These are phyloP conservation scores for Myotisia sp. DNA, from an alignment of 2,329 filamentous ascomycete species.

Conservation along the genomic window DNA sequence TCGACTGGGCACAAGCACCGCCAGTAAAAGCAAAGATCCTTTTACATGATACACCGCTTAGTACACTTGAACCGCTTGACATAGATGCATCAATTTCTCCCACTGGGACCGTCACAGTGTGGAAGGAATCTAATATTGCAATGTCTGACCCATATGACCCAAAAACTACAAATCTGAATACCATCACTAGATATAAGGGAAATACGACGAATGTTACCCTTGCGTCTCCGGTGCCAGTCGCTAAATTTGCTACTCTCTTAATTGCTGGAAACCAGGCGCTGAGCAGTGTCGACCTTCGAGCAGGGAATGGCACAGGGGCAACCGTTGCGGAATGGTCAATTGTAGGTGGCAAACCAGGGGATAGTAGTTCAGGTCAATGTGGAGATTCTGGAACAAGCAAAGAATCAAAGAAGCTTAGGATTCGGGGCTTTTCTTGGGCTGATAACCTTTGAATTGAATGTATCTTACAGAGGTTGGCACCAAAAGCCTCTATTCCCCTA, in stretches of 20 bases:
- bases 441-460: too few species aligned
- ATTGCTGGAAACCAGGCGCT: constrained; percentile 32
- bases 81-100: constrained; percentile 5
- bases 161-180: constrained; percentile 18
- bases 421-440: too few species aligned
- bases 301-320: constrained; percentile 28
- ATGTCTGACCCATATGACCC: constrained; percentile 28
- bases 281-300: constrained; percentile 16
- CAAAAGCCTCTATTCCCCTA: too few species aligned
- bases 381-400: too few species aligned
- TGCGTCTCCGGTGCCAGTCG: constrained; percentile 19
- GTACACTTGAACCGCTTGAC: constrained; percentile 10
- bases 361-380: neutral
- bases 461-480: too few species aligned
- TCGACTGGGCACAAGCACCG: constrained; percentile 47
- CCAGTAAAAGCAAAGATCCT: constrained; percentile 40
- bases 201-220: constrained; percentile 32
- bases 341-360: constrained; percentile 14
- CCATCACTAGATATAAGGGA: constrained; percentile 24
- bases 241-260: constrained; percentile 30
- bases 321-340: constrained; percentile 37
- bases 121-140: constrained; percentile 18
- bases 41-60: constrained; percentile 37
- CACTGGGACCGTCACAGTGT: constrained; percentile 15
- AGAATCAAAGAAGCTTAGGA: too few species aligned